Percentiles rank a stretch among this genome's conserved stretches.
Evolutionary conservation across 768 basidiomycete species (phyloP).

Genomic region (Suillus variegatus): DNA sequence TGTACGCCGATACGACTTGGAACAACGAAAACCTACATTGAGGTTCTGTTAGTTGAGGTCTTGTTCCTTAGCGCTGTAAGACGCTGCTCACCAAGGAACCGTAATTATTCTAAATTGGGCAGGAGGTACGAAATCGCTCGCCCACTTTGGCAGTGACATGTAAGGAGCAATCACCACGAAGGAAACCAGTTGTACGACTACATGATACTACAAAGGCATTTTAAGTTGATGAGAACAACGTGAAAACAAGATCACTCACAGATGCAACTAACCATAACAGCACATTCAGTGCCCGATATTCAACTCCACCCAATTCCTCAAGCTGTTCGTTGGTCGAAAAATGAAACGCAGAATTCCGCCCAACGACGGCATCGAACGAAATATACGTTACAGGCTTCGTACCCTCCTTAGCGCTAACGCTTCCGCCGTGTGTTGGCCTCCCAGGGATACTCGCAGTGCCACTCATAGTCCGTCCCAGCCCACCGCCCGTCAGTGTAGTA

Average conservation of each 20-base stretch:
- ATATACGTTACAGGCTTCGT: constrained; percentile 73
- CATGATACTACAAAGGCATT: constrained; percentile 65
- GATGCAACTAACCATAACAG: constrained; percentile 77
- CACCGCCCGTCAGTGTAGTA: constrained; percentile 47
- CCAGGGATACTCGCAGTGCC: constrained; percentile 32
- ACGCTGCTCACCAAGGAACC: constrained; percentile 59
- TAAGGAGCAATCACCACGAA: constrained; percentile 84
- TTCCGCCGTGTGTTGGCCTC: constrained; percentile 2
- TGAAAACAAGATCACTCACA: constrained; percentile 46
- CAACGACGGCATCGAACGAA: constrained; percentile 82
- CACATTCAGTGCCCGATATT: constrained; percentile 82
- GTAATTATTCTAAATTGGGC: constrained; percentile 54
- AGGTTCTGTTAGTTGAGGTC: background rate
- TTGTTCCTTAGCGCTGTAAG: background rate
- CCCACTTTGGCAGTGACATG: constrained; percentile 63
- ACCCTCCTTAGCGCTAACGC: constrained; percentile 35
- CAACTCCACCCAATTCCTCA: constrained; percentile 92
- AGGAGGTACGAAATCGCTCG: constrained; percentile 58
- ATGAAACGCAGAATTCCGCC: constrained; percentile 75
- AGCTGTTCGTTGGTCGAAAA: constrained; percentile 76
- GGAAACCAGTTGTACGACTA: constrained; percentile 64
- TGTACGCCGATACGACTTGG: constrained; percentile 84
- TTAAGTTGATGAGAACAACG: background rate
- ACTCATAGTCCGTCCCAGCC: constrained; percentile 25
- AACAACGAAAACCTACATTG: constrained; percentile 75